A percentile compares a stretch with the other conserved stretches of the same genome.
Conservation (phyloP, 2,329 filamentous ascomycete species). For the Colletotrichum gigasporum region DNA sequence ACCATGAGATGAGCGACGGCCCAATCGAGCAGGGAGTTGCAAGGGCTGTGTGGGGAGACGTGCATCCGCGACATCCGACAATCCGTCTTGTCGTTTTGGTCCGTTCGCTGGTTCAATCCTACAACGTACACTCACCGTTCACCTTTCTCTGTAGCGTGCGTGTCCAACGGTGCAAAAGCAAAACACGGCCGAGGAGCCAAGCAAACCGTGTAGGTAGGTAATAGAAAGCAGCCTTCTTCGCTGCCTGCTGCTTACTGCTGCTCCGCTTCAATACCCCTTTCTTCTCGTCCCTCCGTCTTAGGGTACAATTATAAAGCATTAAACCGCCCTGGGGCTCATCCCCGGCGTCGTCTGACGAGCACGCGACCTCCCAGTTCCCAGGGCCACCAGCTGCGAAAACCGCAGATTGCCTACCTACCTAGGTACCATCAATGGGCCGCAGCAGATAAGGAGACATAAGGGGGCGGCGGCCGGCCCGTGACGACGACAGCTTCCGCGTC, state of each 20-base stretch:
- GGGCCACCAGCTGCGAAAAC: neutral
- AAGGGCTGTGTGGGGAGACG: constrained; percentile 1
- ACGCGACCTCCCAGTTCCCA: constrained; percentile 1
- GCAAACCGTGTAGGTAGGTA: neutral
- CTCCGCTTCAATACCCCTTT: constrained; percentile 8
- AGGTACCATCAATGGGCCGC: no score
- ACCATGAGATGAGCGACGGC: neutral
- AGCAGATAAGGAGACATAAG: no score
- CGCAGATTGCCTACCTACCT: neutral
- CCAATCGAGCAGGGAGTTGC: constrained; percentile 2
- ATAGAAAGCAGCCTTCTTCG: neutral
- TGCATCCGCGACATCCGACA: constrained; percentile 29
- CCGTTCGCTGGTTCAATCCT: constrained; percentile 7
- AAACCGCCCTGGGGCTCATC: neutral
- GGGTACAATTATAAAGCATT: no score
- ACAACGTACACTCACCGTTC: constrained; percentile 1
- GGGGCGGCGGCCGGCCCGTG: no score
- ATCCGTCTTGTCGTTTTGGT: constrained; percentile 25
- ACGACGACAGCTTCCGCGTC: no score
- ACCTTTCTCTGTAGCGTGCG: neutral
- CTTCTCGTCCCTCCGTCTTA: no score
- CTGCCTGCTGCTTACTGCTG: neutral
- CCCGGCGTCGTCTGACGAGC: neutral
- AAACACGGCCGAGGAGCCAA: neutral
- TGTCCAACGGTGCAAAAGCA: neutral